These are phyloP conservation scores for Pythium aristosporum DNA, from an alignment of 352 stramenopile genomes.

Conservation along the genomic window DNA sequence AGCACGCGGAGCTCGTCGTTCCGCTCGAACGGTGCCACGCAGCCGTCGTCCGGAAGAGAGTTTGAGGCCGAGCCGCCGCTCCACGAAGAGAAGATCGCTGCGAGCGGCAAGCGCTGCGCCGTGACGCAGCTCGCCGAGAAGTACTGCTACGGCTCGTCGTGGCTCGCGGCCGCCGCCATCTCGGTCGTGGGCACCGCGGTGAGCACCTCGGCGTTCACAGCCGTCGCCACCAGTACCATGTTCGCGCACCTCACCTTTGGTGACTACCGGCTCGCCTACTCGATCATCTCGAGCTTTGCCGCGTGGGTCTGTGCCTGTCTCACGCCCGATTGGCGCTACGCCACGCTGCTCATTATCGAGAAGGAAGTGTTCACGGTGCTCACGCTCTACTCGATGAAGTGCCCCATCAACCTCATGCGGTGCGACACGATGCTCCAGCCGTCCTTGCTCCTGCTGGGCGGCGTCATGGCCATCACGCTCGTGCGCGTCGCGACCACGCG, in stretches of 20 bases:
- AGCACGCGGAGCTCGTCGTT: constrained; percentile 13
- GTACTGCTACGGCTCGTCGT: constrained; percentile 32
- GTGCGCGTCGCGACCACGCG: constrained; percentile 44
- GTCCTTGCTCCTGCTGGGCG: constrained; percentile 33
- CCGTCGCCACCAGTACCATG: constrained; percentile 37
- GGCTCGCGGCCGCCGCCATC: constrained; percentile 40
- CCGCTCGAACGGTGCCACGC: constrained; percentile 15
- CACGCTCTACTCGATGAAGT: constrained; percentile 61
- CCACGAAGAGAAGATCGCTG: constrained; percentile 16
- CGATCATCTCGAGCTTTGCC: constrained; percentile 39
- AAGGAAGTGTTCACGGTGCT: constrained; percentile 51
- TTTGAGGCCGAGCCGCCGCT: background rate
- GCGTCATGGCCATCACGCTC: constrained; percentile 40
- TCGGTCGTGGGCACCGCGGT: constrained; percentile 36
- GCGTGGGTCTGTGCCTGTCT: constrained; percentile 52
- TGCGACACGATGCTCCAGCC: constrained; percentile 41
- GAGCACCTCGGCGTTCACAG: constrained; percentile 36
- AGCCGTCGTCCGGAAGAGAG: constrained; percentile 16
- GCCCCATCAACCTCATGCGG: constrained; percentile 49
- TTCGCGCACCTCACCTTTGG: constrained; percentile 29
- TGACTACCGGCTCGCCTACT: constrained; percentile 46
- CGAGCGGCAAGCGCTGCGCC: constrained; percentile 15
- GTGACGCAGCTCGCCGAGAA: constrained; percentile 9
- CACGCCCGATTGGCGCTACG: constrained; percentile 51
- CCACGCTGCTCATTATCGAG: constrained; percentile 40